Percentiles rank a stretch among this genome's conserved stretches.
These are phyloP conservation scores for Metarhizium guizhouense DNA, from an alignment of 2,329 filamentous ascomycete species.

Conservation along the genomic window DNA sequence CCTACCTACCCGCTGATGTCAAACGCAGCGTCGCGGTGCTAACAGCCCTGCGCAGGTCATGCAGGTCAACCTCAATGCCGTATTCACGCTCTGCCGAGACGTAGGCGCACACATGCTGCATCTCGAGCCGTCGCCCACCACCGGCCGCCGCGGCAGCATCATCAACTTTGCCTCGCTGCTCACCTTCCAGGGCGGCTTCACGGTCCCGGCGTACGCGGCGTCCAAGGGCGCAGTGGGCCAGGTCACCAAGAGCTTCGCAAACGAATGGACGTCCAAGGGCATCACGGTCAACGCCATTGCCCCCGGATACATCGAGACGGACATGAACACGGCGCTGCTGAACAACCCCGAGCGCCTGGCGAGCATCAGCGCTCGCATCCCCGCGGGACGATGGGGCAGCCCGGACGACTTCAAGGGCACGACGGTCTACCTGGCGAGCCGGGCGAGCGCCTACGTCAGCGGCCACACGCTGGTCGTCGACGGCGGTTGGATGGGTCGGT, in stretches of 20 bases:
- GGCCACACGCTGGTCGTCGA: conserved; percentile 79
- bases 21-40: not conserved
- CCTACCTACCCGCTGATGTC: not conserved
- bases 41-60: conserved; percentile 46
- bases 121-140: conserved; percentile 35
- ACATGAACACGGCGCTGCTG: conserved; percentile 83
- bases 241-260: conserved; percentile 74
- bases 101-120: conserved; percentile 70
- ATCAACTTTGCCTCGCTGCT: conserved; percentile 81
- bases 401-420: conserved; percentile 85
- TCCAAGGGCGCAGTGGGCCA: conserved; percentile 80
- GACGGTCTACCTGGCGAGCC: conserved; percentile 67
- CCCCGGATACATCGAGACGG: conserved; percentile 85
- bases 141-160: conserved; percentile 57
- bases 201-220: conserved; percentile 79
- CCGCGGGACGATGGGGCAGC: conserved; percentile 71
- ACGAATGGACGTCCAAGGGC: conserved; percentile 76
- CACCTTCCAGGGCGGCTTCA: conserved; percentile 79
- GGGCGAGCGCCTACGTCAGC: conserved; percentile 70
- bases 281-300: conserved; percentile 84
- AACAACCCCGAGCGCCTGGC: conserved; percentile 59
- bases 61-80: conserved; percentile 76
- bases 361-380: conserved; percentile 73
- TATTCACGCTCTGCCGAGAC: conserved; percentile 72
- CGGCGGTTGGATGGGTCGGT: conserved; percentile 89